These are phyloP conservation scores for Ceriops tagal DNA, from an alignment of 345 rosid genomes.

Conservation along the genomic window DNA sequence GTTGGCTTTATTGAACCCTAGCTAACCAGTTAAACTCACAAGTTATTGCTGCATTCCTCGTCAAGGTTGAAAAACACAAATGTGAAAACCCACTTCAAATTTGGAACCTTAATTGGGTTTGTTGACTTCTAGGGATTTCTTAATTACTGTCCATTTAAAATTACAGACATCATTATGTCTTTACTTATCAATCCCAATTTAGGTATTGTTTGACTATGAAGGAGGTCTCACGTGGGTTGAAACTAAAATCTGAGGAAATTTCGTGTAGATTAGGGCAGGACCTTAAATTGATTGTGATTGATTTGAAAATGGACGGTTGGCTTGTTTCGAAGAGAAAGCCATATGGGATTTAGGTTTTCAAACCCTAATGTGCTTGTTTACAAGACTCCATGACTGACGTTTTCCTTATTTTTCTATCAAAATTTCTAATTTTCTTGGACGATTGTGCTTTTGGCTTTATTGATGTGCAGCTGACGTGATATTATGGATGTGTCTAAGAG, in stretches of 20 bases:
- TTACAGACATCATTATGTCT: conserved; percentile 23
- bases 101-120: conserved; percentile 25
- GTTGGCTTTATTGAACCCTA: conserved; percentile 40
- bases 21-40: conserved; percentile 4
- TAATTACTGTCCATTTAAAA: conserved; percentile 23
- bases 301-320: conserved; percentile 21
- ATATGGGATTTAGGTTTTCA: conserved; percentile 15
- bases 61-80: conserved; percentile 2
- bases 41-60: not conserved
- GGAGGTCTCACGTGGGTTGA: conserved; percentile 22
- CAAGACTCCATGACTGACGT: not conserved
- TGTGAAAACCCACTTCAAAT: conserved; percentile 1
- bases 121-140: conserved; percentile 13
- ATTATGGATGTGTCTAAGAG: conserved; percentile 35
- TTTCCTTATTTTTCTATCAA: not conserved
- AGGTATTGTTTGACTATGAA: conserved; percentile 19
- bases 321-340: conserved; percentile 20
- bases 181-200: conserved; percentile 32
- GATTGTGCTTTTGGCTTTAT: conserved; percentile 18
- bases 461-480: conserved; percentile 39
- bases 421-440: conserved; percentile 15
- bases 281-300: conserved; percentile 34
- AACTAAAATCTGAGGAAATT: conserved; percentile 26
- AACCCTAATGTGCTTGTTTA: conserved; percentile 30
- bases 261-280: conserved; percentile 31